These are phyloP conservation scores for Mrakia frigida DNA, from an alignment of 768 basidiomycete genomes.

Conservation along the genomic window DNA sequence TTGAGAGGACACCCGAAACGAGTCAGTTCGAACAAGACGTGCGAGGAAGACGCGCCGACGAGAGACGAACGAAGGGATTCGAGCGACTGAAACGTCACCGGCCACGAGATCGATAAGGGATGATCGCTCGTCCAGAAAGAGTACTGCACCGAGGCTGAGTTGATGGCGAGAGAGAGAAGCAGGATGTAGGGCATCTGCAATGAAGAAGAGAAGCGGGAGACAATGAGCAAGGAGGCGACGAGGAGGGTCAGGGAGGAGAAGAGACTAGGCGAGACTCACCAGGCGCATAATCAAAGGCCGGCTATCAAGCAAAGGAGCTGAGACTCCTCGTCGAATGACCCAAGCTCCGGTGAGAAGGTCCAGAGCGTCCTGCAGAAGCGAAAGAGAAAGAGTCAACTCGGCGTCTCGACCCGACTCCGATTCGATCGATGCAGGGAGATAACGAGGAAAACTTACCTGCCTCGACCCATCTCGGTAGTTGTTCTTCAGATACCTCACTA, in stretches of 20 bases:
- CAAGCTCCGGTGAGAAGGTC: slow-evolving; percentile 90
- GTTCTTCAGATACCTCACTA: slow-evolving; percentile 84
- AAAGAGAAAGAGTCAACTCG: background rate
- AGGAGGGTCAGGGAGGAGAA: slow-evolving; percentile 1
- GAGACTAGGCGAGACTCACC: slow-evolving; percentile 50
- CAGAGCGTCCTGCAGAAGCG: slow-evolving; percentile 71
- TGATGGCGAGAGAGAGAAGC: slow-evolving; percentile 69
- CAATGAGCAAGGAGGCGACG: background rate
- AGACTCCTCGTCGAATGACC: slow-evolving; percentile 68
- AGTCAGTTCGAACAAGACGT: background rate
- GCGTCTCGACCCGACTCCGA: too few relatives aligned
- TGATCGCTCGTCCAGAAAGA: slow-evolving; percentile 46
- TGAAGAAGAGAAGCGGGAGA: background rate
- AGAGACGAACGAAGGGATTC: background rate
- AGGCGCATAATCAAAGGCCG: slow-evolving; percentile 78
- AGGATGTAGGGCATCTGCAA: slow-evolving; percentile 74
- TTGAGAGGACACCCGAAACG: too few relatives aligned
- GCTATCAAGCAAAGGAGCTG: slow-evolving; percentile 68
- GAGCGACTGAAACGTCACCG: too few relatives aligned
- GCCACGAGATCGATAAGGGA: too few relatives aligned
- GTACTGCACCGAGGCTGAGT: slow-evolving; percentile 47
- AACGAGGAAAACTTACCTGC: slow-evolving; percentile 53
- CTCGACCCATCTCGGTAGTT: slow-evolving; percentile 93
- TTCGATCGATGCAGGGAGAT: too few relatives aligned
- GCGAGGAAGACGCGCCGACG: background rate